Evolutionary conservation across 345 rosid species (phyloP).

Genomic region (Rhodamnia argentea): DNA sequence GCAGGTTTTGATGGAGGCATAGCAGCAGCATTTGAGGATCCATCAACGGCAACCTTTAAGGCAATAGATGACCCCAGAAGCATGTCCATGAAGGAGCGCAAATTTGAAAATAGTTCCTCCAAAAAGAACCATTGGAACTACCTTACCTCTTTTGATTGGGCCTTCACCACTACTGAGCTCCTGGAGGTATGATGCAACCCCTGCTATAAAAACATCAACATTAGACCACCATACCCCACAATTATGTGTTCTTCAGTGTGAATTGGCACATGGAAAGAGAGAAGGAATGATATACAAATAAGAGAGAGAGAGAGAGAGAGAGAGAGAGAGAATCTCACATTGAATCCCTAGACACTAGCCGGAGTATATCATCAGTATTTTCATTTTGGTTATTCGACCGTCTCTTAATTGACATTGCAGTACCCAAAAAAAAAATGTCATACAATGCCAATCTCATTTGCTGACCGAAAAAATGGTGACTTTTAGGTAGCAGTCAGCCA

Average conservation of each 20-base stretch:
- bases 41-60: constrained; percentile 49
- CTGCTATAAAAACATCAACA: constrained; percentile 4
- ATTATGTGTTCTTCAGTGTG: neutral
- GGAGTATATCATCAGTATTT: neutral
- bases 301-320: neutral
- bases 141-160: constrained; percentile 61
- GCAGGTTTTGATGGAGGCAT: constrained; percentile 20
- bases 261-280: neutral
- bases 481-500: neutral
- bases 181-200: constrained; percentile 29
- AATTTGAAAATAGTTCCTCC: constrained; percentile 21
- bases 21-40: constrained; percentile 45
- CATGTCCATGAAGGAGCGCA: constrained; percentile 23
- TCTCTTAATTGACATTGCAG: neutral
- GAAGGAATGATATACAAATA: neutral
- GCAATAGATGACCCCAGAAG: constrained; percentile 45
- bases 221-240: neutral
- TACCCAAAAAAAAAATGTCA: neutral
- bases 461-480: neutral
- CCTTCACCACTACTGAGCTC: constrained; percentile 34
- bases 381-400: neutral
- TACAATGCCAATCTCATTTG: neutral
- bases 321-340: neutral
- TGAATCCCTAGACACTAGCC: neutral
- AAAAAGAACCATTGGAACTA: constrained; percentile 18